These are phyloP conservation scores for Fusarium graminum DNA, from an alignment of 2,329 filamentous ascomycete species.

Conservation along the genomic window DNA sequence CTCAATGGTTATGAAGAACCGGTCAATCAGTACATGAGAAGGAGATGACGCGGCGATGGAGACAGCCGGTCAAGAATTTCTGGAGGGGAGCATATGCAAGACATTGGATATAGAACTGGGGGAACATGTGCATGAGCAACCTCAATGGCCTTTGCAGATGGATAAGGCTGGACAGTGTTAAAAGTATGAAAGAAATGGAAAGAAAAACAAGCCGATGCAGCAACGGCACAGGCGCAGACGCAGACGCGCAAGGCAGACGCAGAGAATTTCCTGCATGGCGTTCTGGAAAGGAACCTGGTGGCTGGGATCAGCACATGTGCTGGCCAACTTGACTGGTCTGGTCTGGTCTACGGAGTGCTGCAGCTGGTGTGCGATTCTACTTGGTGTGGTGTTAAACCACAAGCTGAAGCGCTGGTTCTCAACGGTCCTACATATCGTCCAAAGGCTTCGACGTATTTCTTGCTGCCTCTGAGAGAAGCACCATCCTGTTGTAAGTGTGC, in stretches of 20 bases:
- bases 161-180: background rate
- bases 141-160: slow-evolving; percentile 2
- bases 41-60: slow-evolving; percentile 29
- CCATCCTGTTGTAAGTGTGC: slow-evolving; percentile 22
- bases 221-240: slow-evolving; percentile 33
- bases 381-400: slow-evolving; percentile 23
- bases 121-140: slow-evolving; percentile 23
- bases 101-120: slow-evolving; percentile 42
- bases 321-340: slow-evolving; percentile 13
- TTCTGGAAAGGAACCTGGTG: slow-evolving; percentile 32
- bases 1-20: slow-evolving; percentile 24
- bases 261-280: slow-evolving; percentile 29
- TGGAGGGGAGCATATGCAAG: slow-evolving; percentile 46
- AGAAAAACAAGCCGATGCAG: slow-evolving; percentile 27
- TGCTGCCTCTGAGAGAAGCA: slow-evolving; percentile 8
- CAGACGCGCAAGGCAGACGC: slow-evolving; percentile 26
- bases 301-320: slow-evolving; percentile 32
- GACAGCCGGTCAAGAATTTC: slow-evolving; percentile 41
- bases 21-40: slow-evolving; percentile 25
- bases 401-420: slow-evolving; percentile 32
- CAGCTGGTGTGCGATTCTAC: slow-evolving; percentile 14
- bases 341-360: background rate
- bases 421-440: slow-evolving; percentile 5
- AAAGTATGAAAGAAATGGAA: slow-evolving; percentile 9
- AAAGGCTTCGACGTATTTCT: slow-evolving; percentile 6